phyloP scores from a whole-genome alignment of 768 basidiomycete species.

The Leccinellum rugosiceps region DNA sequence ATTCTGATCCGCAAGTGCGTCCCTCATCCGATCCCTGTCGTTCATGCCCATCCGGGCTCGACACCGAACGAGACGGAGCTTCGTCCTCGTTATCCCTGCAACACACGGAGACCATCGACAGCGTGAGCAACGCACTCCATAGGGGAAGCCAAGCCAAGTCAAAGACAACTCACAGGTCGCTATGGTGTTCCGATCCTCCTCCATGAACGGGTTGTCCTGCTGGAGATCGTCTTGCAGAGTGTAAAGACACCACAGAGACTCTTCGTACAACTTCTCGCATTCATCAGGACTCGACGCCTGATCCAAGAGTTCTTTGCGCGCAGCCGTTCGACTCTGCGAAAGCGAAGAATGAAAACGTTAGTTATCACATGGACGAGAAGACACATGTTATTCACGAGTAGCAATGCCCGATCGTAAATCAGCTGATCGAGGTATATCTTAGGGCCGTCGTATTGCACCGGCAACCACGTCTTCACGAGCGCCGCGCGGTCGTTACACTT shows the following conservation, averaged over 20 bases:
- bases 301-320: constrained; percentile 85
- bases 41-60: constrained; percentile 75
- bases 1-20: constrained; percentile 77
- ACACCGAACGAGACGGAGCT: constrained; percentile 77
- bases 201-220: constrained; percentile 78
- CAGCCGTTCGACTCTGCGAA: constrained; percentile 84
- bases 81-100: constrained; percentile 82
- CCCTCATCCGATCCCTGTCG: constrained; percentile 65
- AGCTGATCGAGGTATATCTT: constrained; percentile 86
- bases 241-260: constrained; percentile 90
- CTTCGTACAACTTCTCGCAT: constrained; percentile 93
- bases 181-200: constrained; percentile 78
- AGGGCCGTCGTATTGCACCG: constrained; percentile 76
- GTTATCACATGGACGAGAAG: background rate
- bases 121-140: background rate
- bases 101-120: background rate
- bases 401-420: constrained; percentile 87
- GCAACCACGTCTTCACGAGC: constrained; percentile 83
- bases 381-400: constrained; percentile 55
- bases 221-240: constrained; percentile 89
- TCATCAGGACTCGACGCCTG: constrained; percentile 71
- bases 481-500: constrained; percentile 93
- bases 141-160: background rate
- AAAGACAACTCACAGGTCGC: constrained; percentile 56
- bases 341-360: background rate